Conservation (phyloP, 257 asterid genomes). For the Sherardia arvensis region DNA sequence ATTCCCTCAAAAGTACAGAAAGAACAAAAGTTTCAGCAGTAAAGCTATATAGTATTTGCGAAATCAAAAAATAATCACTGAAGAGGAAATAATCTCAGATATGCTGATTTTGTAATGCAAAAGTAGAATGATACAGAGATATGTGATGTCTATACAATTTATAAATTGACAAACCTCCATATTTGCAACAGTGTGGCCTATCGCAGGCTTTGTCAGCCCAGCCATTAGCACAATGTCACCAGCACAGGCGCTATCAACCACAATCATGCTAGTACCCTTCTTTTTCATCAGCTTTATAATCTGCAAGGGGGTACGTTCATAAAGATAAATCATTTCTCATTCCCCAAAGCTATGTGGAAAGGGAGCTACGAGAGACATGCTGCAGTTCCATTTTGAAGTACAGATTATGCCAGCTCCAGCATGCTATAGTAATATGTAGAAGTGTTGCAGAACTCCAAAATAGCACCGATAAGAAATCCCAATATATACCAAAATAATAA, state of each 20-base stretch:
- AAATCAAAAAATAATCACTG: too few species aligned
- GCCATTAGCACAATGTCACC: conserved; percentile 97
- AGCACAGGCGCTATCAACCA: conserved; percentile 89
- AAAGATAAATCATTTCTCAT: background rate
- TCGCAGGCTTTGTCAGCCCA: conserved; percentile 72
- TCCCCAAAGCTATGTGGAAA: background rate
- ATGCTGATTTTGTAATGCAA: background rate
- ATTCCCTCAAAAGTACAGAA: background rate
- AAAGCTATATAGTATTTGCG: background rate
- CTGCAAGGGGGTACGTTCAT: conserved; percentile 24
- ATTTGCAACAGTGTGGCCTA: conserved; percentile 91
- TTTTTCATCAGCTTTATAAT: conserved; percentile 91
- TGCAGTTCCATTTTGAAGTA: background rate
- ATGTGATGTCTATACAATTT: background rate
- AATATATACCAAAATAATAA: background rate
- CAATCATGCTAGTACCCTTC: conserved; percentile 63
- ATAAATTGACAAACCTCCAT: conserved; percentile 48
- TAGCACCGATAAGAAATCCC: too few species aligned
- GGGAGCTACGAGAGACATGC: background rate
- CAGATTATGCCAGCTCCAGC: background rate
- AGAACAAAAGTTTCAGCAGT: background rate
- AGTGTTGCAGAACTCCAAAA: background rate
- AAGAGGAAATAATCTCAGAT: too few species aligned
- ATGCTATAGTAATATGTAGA: background rate
- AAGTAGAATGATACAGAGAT: background rate